Evolutionary conservation across 1,139 yeast genomes (phyloP), one percentile per base, ranked within the genome.

Genomic region (Kurtzmaniella quercitrusa): DNA sequence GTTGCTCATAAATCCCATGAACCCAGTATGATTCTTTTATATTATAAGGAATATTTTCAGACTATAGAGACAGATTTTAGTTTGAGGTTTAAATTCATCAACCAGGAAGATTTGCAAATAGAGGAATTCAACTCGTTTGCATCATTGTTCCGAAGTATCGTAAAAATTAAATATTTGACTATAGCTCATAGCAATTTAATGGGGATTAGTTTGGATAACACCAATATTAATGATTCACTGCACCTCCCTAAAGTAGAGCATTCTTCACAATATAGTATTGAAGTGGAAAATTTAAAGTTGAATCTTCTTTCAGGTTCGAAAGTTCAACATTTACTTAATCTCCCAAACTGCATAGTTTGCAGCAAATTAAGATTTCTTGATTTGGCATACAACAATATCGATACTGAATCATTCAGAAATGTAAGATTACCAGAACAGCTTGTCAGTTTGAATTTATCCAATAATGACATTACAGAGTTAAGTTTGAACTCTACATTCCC

Each of bases 381-480:
- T 45, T 50, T 62, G 25, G 60, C 65, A 14, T 58, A 53, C 43
- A 60, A 60, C 36, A 50, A 49, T 34, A 43, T 63, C 12, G 47
- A 46, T 16, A 57, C 52, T 34, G 39, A 50, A 19, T 40, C 38
- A 21, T 34, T 48, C 6, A 34, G 49, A 2, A 43, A 42, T 10
- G 46, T 57, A 4, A 23, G 40, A 3, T 51, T 59, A 27, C 64
- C 63, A 2, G 18, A 44, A 1, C 43, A 47, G 27, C 46, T 65
- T 25, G 42, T 48, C 25, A 41, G 51, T 4, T 47, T 64, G 33
- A 52, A 62, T 42, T 49, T 63, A 17, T 59, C 68, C 5, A 61
- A 63, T 45, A 65, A 65, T 41, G 53, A 41, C 25, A 45, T 47
- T 23, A 34, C 45, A 23, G 50, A 43, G 34, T 49, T 52, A 15